Percentiles rank a stretch among this genome's conserved stretches.
Conservation (phyloP, 192 early-diverging fungal genomes). For the Physocladia obscura region DNA sequence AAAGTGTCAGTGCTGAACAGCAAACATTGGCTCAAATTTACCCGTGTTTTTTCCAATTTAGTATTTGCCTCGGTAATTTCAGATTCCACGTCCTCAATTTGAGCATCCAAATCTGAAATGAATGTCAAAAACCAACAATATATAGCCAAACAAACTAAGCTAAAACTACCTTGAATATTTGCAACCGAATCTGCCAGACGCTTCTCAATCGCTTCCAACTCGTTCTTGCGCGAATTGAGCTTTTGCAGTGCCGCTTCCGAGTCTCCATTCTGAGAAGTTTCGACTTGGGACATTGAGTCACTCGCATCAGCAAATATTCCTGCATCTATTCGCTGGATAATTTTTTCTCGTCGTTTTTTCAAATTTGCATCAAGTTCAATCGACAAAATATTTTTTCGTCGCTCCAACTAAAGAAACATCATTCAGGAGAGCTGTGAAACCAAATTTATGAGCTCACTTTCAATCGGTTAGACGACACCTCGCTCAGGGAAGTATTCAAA, state of each 20-base stretch:
- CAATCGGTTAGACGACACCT: constrained; percentile 52
- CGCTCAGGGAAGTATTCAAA: constrained; percentile 56
- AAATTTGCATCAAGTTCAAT: constrained; percentile 73
- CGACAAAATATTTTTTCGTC: constrained; percentile 68
- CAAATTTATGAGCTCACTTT: constrained; percentile 43
- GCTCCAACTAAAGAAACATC: constrained; percentile 59
- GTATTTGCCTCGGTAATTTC: constrained; percentile 35
- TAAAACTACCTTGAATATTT: constrained; percentile 32
- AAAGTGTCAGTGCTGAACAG: background rate
- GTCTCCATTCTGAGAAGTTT: constrained; percentile 7
- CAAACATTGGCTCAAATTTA: constrained; percentile 1
- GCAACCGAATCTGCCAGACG: background rate
- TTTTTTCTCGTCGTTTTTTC: constrained; percentile 64
- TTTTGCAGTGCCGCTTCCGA: background rate
- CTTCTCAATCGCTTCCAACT: constrained; percentile 14
- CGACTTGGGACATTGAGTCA: constrained; percentile 3
- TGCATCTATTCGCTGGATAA: constrained; percentile 61
- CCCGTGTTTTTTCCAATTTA: constrained; percentile 31
- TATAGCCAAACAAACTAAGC: background rate
- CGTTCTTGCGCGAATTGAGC: constrained; percentile 2
- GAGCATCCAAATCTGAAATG: constrained; percentile 43
- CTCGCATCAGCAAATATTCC: constrained; percentile 8
- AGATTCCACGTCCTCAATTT: constrained; percentile 36
- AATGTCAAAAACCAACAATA: background rate
- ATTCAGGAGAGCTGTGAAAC: background rate